These are phyloP conservation scores for Mucor lusitanicus DNA, from an alignment of 371 early-diverging fungal species.

Conservation along the genomic window DNA sequence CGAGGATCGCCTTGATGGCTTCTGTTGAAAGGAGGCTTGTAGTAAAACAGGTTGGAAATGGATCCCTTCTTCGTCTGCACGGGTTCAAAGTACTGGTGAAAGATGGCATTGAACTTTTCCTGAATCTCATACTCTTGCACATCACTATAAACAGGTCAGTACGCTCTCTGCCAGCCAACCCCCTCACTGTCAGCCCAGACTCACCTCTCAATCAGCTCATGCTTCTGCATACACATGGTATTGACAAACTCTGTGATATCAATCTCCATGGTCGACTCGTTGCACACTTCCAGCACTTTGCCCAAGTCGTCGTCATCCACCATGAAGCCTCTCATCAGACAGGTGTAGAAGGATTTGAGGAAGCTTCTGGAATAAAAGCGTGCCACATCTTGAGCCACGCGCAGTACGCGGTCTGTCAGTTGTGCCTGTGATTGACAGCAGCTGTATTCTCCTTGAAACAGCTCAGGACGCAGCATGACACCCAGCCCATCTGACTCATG, in stretches of 20 bases:
- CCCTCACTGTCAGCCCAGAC: no score
- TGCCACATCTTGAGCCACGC: slow-evolving; percentile 39
- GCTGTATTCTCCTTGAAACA: slow-evolving; percentile 38
- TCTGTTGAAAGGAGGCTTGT: slow-evolving; percentile 57
- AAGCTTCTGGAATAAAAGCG: slow-evolving; percentile 60
- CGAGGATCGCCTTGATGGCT: not conserved
- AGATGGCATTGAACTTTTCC: slow-evolving; percentile 54
- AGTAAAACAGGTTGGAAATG: slow-evolving; percentile 60
- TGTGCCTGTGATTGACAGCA: slow-evolving; percentile 22
- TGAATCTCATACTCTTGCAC: slow-evolving; percentile 39
- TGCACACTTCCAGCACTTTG: slow-evolving; percentile 59
- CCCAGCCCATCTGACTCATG: slow-evolving; percentile 47
- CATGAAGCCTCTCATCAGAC: slow-evolving; percentile 59
- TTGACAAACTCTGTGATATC: slow-evolving; percentile 77
- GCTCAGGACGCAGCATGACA: slow-evolving; percentile 28
- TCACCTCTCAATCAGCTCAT: slow-evolving; percentile 43
- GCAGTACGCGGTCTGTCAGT: slow-evolving; percentile 32
- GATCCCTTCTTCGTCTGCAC: slow-evolving; percentile 43
- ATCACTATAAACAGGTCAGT: slow-evolving; percentile 29
- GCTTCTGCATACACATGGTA: slow-evolving; percentile 51
- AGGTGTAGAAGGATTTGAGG: slow-evolving; percentile 63
- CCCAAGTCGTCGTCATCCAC: slow-evolving; percentile 58
- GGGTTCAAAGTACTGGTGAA: slow-evolving; percentile 65
- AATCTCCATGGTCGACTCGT: slow-evolving; percentile 64
- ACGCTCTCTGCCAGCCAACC: no score